Evolutionary conservation across 169 alveolate genomes (phyloP).

Genomic region (Plasmodium gaboni): DNA sequence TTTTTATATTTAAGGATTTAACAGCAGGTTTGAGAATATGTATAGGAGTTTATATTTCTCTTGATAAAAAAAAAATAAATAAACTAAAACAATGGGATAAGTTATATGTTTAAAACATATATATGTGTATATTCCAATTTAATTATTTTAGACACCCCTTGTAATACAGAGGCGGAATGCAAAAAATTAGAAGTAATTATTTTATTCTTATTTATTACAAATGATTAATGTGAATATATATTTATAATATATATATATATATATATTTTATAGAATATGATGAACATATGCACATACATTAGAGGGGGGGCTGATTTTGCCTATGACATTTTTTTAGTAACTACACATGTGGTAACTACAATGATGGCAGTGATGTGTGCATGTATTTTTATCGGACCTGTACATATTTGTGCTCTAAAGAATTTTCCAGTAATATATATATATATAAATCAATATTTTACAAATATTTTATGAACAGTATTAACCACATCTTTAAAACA

Average conservation of each 20-base stretch:
- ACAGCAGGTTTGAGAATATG: conserved; percentile 2
- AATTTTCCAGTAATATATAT: conserved; percentile 85
- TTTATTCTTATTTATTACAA: conserved; percentile 28
- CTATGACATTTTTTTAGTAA: conserved; percentile 84
- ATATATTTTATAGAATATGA: conserved; percentile 75
- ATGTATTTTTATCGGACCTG: conserved; percentile 90
- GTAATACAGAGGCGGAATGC: conserved; percentile 75
- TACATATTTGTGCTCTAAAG: conserved; percentile 87
- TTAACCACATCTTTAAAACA: too few species aligned
- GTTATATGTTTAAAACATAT: too few species aligned
- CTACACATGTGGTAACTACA: conserved; percentile 87
- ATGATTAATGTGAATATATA: neutral
- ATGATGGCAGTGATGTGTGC: conserved; percentile 90
- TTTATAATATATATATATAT: neutral
- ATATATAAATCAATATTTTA: neutral
- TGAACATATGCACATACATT: conserved; percentile 82
- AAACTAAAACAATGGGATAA: too few species aligned
- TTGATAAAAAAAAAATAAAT: too few species aligned
- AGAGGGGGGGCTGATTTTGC: conserved; percentile 86
- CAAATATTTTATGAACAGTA: conserved; percentile 3
- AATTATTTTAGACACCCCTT: conserved; percentile 30
- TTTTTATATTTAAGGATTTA: neutral
- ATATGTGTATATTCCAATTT: too few species aligned
- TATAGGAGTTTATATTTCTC: too few species aligned
- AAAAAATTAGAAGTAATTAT: conserved; percentile 76